Percentiles rank a stretch among this genome's conserved stretches.
Conservation (phyloP, 148 eudicot genomes). For the Rhododendron williamsianum region DNA sequence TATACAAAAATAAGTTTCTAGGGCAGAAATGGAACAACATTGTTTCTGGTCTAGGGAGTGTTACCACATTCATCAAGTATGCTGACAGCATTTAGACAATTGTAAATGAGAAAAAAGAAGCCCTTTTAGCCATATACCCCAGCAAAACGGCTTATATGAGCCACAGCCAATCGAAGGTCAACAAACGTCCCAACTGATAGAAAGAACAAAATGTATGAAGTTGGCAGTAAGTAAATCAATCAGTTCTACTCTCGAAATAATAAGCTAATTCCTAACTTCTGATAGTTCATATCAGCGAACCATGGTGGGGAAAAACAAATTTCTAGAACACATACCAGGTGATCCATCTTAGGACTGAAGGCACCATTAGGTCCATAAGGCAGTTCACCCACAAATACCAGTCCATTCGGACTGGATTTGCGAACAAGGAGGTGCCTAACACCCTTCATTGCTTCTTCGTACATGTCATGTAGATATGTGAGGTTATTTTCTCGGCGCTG, state of each 20-base stretch:
- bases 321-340: slow-evolving; percentile 50
- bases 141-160: neutral
- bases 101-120: neutral
- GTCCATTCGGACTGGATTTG: slow-evolving; percentile 68
- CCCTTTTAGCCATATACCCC: neutral
- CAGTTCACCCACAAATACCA: slow-evolving; percentile 88
- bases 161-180: neutral
- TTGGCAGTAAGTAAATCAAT: neutral
- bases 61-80: neutral
- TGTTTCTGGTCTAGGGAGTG: neutral
- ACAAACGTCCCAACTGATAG: neutral
- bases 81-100: neutral
- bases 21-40: neutral
- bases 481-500: slow-evolving; percentile 58
- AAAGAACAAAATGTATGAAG: neutral
- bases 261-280: neutral
- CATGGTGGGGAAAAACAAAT: neutral
- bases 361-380: slow-evolving; percentile 64
- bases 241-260: neutral
- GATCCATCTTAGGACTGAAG: slow-evolving; percentile 98
- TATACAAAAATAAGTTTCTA: neutral
- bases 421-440: slow-evolving; percentile 78
- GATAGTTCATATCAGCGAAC: neutral
- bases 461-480: slow-evolving; percentile 76
- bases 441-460: slow-evolving; percentile 93